phyloP scores from a whole-genome alignment of 177 flowering plant species.

The Telopea speciosissima region DNA sequence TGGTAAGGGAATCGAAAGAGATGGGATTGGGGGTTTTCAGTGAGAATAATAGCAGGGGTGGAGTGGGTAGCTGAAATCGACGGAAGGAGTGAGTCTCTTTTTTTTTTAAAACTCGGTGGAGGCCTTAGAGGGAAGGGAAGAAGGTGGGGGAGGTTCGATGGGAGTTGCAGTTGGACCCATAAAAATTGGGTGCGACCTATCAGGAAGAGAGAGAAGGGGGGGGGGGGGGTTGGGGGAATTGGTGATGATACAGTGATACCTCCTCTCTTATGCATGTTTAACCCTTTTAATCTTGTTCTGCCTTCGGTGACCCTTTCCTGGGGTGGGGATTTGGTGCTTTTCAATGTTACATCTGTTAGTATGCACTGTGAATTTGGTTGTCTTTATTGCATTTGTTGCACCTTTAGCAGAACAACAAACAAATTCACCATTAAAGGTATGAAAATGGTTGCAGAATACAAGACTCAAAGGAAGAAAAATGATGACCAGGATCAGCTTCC shows the following conservation, averaged over 20 bases:
- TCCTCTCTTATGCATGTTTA: neutral
- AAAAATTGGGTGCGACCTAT: neutral
- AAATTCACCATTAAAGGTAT: slow-evolving; percentile 86
- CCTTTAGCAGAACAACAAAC: slow-evolving; percentile 52
- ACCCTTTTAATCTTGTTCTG: neutral
- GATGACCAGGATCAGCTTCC: slow-evolving; percentile 94
- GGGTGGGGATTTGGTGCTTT: neutral
- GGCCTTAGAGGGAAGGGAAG: no score
- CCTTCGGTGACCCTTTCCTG: neutral
- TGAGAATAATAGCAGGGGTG: no score
- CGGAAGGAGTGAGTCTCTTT: no score
- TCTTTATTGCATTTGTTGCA: neutral
- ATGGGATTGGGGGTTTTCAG: no score
- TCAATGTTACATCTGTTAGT: neutral
- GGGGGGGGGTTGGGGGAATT: no score
- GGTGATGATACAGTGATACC: neutral
- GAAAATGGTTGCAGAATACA: slow-evolving; percentile 98
- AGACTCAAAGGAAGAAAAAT: slow-evolving; percentile 71
- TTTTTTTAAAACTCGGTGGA: no score
- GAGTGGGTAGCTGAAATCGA: no score
- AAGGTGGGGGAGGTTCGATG: no score
- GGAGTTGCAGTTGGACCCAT: neutral
- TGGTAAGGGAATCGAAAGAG: no score
- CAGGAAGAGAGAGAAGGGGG: no score
- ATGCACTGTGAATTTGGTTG: neutral